These are phyloP conservation scores for Elsinoe arachidis DNA, from an alignment of 2,329 filamentous ascomycete genomes.

Conservation along the genomic window DNA sequence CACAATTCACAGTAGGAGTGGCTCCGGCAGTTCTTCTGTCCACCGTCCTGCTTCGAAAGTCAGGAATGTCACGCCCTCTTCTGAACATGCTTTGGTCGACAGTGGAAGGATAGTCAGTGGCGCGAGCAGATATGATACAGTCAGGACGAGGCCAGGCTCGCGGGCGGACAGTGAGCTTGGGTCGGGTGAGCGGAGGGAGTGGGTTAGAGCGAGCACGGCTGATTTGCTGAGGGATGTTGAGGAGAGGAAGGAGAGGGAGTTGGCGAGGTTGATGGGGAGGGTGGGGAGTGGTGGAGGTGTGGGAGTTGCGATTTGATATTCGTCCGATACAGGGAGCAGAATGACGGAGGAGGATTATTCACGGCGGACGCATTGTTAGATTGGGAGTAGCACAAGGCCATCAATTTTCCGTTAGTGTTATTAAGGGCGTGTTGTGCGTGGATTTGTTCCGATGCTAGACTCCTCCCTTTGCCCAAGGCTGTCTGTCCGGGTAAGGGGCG, in stretches of 20 bases:
- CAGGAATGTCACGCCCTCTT: not conserved
- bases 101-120: not conserved
- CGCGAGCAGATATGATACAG: not conserved
- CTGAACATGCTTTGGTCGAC: not conserved
- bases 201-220: conserved; percentile 16
- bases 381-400: no score
- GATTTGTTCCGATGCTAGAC: no score
- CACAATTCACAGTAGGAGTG: conserved; percentile 16
- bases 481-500: no score
- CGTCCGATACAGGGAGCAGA: not conserved
- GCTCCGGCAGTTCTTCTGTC: not conserved
- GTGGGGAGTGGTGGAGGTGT: not conserved
- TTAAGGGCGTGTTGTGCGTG: no score
- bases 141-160: not conserved
- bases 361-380: not conserved
- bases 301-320: not conserved
- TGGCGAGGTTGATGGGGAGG: conserved; percentile 7
- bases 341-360: not conserved
- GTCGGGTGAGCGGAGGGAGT: not conserved
- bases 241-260: conserved; percentile 12
- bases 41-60: not conserved
- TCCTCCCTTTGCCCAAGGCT: no score
- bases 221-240: conserved; percentile 15
- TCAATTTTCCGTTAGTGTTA: no score
- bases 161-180: not conserved